Base-by-base conservation (phyloP, 345 rosid species). In the Noccaea bulbosa region DNA sequence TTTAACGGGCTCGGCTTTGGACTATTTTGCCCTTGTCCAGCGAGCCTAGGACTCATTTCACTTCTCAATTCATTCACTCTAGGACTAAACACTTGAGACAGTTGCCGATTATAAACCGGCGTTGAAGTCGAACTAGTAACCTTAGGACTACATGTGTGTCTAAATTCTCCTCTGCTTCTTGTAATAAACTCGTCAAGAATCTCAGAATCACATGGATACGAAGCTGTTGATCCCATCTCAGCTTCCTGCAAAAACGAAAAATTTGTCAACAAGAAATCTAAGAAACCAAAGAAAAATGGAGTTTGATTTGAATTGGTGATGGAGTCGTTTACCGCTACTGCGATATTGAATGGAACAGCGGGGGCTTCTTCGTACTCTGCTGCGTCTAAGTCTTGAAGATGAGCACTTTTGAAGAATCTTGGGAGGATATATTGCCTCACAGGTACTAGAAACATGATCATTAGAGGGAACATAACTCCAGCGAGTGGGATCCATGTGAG, bases 401-500 rank as follows among this genome's bases (percentile, higher is more conserved):
- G 98, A 22, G 83, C 84, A 37, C 85, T 87, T 82, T 91, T 89
- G 86, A 91, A 94, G 78, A 89, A 89, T 77, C 73, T 91, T 45
- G 99, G 98, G 63, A 94, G 83, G 17, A 86, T 53, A 49, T 94
- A 91, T 69, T 94, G 99, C 57, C 99, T 80, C 11, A 85, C 89
- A 0, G 99, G 98, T 63, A 94, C 85, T 35, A 94, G 78, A 69
- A 94, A 91, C 96, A 94, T 89, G 87, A 94, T 91, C 87, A 91
- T 73, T 65, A 94, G 43, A 6, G 99, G 99, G 71, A 94, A 94
- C 85, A 94, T 86, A 35, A 91, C 85, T 12, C 99, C 99, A 5
- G 99, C 99, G 1, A 91, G 77, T 1, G 99, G 99, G 30, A 94
- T 60, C 99, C 98, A 94, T n/a, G 99, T 94, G 16, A 94, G 79